A percentile compares a stretch with the other conserved stretches of the same genome.
phyloP scores from a whole-genome alignment of 257 asterid genomes.

The Scutellaria barbata region DNA sequence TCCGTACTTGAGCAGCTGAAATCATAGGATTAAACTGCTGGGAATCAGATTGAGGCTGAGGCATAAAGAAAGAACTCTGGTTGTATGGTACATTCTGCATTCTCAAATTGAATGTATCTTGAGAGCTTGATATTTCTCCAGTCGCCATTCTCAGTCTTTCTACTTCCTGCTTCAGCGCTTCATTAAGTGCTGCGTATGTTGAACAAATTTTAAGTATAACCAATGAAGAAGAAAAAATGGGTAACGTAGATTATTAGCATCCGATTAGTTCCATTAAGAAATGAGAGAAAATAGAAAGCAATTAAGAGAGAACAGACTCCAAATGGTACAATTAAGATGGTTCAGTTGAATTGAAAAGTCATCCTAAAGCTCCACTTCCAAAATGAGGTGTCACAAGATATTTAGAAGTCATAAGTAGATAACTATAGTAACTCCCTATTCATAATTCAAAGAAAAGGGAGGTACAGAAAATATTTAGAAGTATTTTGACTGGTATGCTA shows the following conservation, averaged over 20 bases:
- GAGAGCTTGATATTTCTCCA: conserved; percentile 59
- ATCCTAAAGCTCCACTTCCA: not conserved
- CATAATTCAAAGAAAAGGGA: too few relatives aligned
- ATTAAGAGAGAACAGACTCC: not conserved
- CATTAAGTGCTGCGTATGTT: conserved; percentile 67
- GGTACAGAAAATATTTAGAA: too few relatives aligned
- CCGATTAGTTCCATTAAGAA: too few relatives aligned
- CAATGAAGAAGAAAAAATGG: not conserved
- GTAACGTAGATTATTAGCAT: not conserved
- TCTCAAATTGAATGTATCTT: conserved; percentile 58
- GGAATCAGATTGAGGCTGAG: conserved; percentile 50
- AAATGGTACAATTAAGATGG: not conserved
- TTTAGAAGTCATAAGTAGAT: too few relatives aligned
- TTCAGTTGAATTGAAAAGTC: not conserved
- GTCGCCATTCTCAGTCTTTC: conserved; percentile 80
- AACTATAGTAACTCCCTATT: too few relatives aligned
- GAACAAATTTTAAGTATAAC: not conserved
- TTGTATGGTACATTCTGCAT: conserved; percentile 53
- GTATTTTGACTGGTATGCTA: too few relatives aligned
- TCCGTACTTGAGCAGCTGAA: not conserved
- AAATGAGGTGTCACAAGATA: not conserved
- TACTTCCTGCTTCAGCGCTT: conserved; percentile 88
- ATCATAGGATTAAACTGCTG: conserved; percentile 50
- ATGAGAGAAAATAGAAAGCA: not conserved
- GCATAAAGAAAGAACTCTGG: conserved; percentile 55